A percentile compares a stretch with the other conserved stretches of the same genome.
Evolutionary conservation across 345 rosid species (phyloP).

Genomic region (Populus nigra): DNA sequence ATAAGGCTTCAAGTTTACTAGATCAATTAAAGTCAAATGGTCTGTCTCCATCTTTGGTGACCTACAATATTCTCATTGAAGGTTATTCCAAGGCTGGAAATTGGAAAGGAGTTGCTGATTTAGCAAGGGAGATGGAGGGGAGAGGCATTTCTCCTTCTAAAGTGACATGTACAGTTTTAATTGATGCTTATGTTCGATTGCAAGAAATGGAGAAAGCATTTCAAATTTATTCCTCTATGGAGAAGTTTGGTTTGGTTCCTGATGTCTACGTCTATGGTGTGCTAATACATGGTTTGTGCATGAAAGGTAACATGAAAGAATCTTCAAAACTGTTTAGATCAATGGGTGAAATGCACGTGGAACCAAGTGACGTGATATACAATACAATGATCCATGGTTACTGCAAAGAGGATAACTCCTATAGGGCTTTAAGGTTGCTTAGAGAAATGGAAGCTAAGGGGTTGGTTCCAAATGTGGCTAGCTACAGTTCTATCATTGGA

Average conservation of each 20-base stretch:
- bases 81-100: slow-evolving; percentile 55
- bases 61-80: slow-evolving; percentile 54
- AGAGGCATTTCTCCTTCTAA: slow-evolving; percentile 65
- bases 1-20: slow-evolving; percentile 49
- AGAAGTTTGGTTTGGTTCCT: slow-evolving; percentile 54
- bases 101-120: slow-evolving; percentile 32
- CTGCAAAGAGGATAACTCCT: slow-evolving; percentile 66
- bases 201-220: slow-evolving; percentile 62
- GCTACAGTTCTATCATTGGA: slow-evolving; percentile 52
- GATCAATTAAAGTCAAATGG: slow-evolving; percentile 55
- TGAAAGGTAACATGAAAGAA: slow-evolving; percentile 65
- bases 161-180: slow-evolving; percentile 66
- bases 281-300: slow-evolving; percentile 64
- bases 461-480: slow-evolving; percentile 61
- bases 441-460: slow-evolving; percentile 55
- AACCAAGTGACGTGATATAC: slow-evolving; percentile 63
- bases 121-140: slow-evolving; percentile 76
- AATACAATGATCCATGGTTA: slow-evolving; percentile 71
- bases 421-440: slow-evolving; percentile 57
- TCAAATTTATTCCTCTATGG: slow-evolving; percentile 48
- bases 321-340: slow-evolving; percentile 56
- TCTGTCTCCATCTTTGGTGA: slow-evolving; percentile 52
- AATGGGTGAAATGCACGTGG: slow-evolving; percentile 43
- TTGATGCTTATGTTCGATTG: slow-evolving; percentile 44
- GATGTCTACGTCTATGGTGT: slow-evolving; percentile 61